These are phyloP conservation scores for Cornus florida DNA, from an alignment of 148 eudicot genomes.

Conservation along the genomic window DNA sequence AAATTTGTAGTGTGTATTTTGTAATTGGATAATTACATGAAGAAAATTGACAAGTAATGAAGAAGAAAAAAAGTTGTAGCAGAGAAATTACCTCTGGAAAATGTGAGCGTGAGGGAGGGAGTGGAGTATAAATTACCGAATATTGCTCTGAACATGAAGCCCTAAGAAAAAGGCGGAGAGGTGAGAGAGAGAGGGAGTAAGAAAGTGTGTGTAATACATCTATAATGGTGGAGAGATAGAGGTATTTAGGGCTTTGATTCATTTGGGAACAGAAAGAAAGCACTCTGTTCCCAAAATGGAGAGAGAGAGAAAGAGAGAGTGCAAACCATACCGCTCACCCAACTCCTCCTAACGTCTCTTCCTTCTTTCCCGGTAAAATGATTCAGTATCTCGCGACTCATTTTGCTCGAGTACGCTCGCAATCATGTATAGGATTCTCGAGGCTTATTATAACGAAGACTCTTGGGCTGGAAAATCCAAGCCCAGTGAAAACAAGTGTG, in stretches of 20 bases:
- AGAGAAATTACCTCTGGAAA: constrained; percentile 12
- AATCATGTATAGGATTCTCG: neutral
- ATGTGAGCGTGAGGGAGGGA: neutral
- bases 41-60: neutral
- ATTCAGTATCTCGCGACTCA: neutral
- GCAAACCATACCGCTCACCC: constrained; percentile 10
- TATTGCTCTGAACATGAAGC: constrained; percentile 1
- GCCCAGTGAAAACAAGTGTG: no score
- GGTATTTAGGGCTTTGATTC: neutral
- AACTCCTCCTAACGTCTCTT: constrained; percentile 8
- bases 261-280: no score
- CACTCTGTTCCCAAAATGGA: neutral
- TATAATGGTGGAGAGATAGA: neutral
- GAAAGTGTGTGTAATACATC: no score
- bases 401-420: neutral
- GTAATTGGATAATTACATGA: neutral
- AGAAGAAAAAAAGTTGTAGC: neutral
- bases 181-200: neutral
- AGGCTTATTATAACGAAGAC: neutral
- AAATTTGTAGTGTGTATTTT: neutral
- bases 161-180: constrained; percentile 6
- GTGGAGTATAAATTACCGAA: constrained; percentile 9
- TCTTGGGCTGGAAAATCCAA: no score
- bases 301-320: neutral
- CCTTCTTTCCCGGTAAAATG: constrained; percentile 10